These are phyloP conservation scores for Phytopythium kandeliae DNA, from an alignment of 352 stramenopile species.

Conservation along the genomic window DNA sequence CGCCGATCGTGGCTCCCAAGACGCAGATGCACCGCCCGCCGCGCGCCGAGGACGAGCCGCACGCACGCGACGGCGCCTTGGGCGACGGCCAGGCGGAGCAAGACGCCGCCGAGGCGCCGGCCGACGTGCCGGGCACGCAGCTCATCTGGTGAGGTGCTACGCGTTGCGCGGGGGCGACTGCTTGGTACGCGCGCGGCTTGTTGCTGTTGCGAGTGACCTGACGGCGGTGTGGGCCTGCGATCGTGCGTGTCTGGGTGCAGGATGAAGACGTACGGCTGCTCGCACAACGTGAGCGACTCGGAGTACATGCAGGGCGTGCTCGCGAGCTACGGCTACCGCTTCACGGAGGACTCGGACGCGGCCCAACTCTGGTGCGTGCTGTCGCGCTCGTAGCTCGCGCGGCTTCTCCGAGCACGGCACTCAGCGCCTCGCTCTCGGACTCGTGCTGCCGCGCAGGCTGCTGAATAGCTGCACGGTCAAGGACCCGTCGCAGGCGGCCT, in stretches of 20 bases:
- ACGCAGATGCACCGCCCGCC: slow-evolving; percentile 20
- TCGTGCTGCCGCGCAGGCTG: slow-evolving; percentile 24
- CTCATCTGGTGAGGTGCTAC: slow-evolving; percentile 48
- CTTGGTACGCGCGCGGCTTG: too few species aligned
- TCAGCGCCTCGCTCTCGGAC: background rate
- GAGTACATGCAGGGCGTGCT: slow-evolving; percentile 93
- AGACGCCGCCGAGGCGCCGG: slow-evolving; percentile 5
- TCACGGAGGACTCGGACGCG: slow-evolving; percentile 64
- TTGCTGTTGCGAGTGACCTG: too few species aligned
- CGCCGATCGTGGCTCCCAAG: slow-evolving; percentile 66
- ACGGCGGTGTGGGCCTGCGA: background rate
- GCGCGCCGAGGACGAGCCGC: slow-evolving; percentile 8
- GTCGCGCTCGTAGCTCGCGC: background rate
- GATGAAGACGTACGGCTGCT: slow-evolving; percentile 91
- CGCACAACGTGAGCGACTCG: slow-evolving; percentile 91
- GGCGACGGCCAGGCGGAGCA: too few species aligned
- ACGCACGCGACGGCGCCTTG: too few species aligned
- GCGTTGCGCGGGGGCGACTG: too few species aligned
- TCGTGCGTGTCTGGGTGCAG: slow-evolving; percentile 8
- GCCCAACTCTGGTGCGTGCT: slow-evolving; percentile 70
- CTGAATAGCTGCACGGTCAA: slow-evolving; percentile 94
- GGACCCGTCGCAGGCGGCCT: slow-evolving; percentile 86
- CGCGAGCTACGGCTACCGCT: slow-evolving; percentile 85
- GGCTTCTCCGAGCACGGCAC: too few species aligned
- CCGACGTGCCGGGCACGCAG: slow-evolving; percentile 57